These are phyloP conservation scores for Fistulifera pelliculosa DNA, from an alignment of 108 stramenopile species.

Conservation along the genomic window DNA sequence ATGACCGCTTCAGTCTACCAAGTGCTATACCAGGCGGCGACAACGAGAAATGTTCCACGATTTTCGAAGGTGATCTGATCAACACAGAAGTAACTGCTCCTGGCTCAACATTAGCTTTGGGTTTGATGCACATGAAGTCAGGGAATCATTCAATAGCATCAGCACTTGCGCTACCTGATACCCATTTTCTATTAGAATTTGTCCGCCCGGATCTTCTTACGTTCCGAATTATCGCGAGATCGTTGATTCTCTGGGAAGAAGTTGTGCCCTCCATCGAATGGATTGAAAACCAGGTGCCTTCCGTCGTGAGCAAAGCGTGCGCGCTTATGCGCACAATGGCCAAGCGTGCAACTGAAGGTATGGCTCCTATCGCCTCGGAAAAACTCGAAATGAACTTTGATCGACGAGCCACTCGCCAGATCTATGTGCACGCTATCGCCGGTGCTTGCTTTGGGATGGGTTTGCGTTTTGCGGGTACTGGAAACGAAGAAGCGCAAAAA, in stretches of 20 bases:
- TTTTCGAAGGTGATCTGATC: conserved; percentile 76
- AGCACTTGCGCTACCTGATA: conserved; percentile 81
- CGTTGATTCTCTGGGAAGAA: conserved; percentile 90
- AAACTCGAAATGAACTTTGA: conserved; percentile 44
- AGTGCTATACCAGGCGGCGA: conserved; percentile 24
- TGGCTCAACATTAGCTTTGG: conserved; percentile 91
- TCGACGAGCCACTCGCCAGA: conserved; percentile 81
- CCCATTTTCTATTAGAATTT: conserved; percentile 88
- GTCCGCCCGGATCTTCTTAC: conserved; percentile 90
- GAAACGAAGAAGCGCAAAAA: conserved; percentile 53
- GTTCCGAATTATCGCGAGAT: conserved; percentile 81
- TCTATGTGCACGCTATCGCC: conserved; percentile 85
- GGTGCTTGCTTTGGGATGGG: conserved; percentile 92
- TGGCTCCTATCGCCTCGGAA: background rate
- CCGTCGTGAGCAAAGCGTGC: conserved; percentile 48
- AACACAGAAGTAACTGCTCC: conserved; percentile 94
- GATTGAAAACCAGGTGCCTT: conserved; percentile 81
- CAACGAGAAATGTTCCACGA: conserved; percentile 70
- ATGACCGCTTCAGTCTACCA: conserved; percentile 31
- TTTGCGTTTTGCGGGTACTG: conserved; percentile 89
- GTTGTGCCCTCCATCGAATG: conserved; percentile 67
- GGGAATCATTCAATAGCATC: conserved; percentile 73
- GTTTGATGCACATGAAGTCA: conserved; percentile 85
- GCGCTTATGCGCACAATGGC: conserved; percentile 41
- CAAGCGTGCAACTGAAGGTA: conserved; percentile 13